Conservation (phyloP, 139 green algal species). For the Closterium sp. region DNA sequence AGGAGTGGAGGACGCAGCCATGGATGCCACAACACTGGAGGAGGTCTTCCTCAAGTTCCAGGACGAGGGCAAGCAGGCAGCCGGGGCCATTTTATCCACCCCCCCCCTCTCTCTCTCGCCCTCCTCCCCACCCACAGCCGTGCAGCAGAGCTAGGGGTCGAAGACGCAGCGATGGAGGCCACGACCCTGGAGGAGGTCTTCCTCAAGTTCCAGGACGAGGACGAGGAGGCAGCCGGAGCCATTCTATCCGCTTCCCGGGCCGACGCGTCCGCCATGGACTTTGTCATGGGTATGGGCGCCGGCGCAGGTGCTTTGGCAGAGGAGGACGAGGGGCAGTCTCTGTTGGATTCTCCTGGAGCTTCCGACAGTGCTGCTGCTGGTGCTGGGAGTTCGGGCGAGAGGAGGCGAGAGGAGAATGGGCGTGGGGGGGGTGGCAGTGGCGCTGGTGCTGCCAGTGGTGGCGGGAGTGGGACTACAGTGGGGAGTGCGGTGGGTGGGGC, state of each 20-base stretch:
- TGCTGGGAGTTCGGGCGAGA: too few relatives aligned
- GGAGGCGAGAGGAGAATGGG: too few relatives aligned
- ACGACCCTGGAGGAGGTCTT: conserved; percentile 49
- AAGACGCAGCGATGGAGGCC: conserved; percentile 34
- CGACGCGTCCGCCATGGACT: not conserved
- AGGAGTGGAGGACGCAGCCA: conserved; percentile 25
- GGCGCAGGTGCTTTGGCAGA: not conserved
- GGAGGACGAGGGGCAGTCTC: not conserved
- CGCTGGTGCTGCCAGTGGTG: not conserved
- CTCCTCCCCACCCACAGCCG: not conserved
- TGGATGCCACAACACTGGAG: conserved; percentile 44
- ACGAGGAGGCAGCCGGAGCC: not conserved
- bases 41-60: conserved; percentile 38
- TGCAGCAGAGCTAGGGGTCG: conserved; percentile 34
- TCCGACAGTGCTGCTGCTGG: not conserved
- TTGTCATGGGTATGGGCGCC: not conserved
- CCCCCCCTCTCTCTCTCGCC: not conserved
- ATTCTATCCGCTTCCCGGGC: not conserved
- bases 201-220: conserved; percentile 33
- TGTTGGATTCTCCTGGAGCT: not conserved
- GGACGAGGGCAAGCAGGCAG: not conserved
- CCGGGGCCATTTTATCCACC: not conserved
- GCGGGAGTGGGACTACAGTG: not conserved
- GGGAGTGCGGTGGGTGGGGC: not conserved
- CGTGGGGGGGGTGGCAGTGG: not conserved